These are phyloP conservation scores for Smallanthus sonchifolius DNA, from an alignment of 129 eudicot species.

Conservation along the genomic window DNA sequence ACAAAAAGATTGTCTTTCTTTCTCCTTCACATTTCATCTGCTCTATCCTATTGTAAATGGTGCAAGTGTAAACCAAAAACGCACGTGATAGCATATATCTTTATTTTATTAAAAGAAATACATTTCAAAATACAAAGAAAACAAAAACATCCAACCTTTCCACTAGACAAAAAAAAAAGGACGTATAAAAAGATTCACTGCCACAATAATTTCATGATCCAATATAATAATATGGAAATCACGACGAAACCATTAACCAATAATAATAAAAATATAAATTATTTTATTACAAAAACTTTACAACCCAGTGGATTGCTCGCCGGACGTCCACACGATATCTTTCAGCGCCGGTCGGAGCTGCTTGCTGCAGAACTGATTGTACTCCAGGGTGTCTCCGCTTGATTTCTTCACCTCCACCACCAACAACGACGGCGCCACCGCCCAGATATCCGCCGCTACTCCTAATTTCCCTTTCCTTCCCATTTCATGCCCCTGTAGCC, in stretches of 20 bases:
- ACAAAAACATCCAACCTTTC: background rate
- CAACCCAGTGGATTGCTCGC: constrained; percentile 11
- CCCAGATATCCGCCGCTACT: constrained; percentile 57
- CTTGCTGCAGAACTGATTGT: constrained; percentile 69
- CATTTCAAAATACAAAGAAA: background rate
- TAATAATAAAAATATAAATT: background rate
- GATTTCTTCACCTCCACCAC: constrained; percentile 83
- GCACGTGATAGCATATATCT: no score
- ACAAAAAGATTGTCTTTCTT: no score
- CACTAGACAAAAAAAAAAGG: background rate
- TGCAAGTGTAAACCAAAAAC: no score
- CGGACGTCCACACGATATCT: constrained; percentile 53
- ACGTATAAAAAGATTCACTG: background rate
- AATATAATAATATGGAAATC: constrained; percentile 26
- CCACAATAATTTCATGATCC: constrained; percentile 28
- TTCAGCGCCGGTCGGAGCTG: constrained; percentile 86
- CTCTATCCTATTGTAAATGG: no score
- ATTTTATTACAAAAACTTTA: background rate
- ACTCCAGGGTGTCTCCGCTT: constrained; percentile 83
- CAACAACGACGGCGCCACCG: constrained; percentile 65
- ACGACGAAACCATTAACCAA: constrained; percentile 10
- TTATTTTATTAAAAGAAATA: no score
- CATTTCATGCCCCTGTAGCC: constrained; percentile 51
- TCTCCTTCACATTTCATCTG: no score
- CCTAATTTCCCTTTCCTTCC: constrained; percentile 86